Conservation (phyloP, 306 rosid species). For the Quercus robur region DNA sequence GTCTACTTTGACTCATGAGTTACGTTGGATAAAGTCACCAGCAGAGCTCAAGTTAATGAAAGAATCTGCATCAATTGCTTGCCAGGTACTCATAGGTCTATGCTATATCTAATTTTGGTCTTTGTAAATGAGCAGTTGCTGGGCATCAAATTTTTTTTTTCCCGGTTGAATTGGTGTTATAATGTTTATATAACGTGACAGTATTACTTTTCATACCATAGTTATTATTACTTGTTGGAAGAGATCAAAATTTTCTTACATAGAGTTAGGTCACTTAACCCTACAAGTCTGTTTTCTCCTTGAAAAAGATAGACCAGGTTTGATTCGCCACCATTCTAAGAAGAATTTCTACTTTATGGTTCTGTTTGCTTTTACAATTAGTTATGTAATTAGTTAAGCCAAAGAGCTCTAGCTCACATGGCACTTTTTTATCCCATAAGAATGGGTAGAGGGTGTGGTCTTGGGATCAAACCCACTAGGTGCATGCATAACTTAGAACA, state of each 20-base stretch:
- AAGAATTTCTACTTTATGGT: not conserved
- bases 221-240: not conserved
- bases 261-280: not conserved
- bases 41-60: constrained; percentile 87
- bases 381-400: not conserved
- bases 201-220: not conserved
- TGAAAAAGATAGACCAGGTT: not conserved
- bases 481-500: no score
- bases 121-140: not conserved
- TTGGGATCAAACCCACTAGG: no score
- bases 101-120: not conserved
- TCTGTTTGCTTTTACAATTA: not conserved
- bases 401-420: no score
- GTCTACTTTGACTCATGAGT: constrained; percentile 54
- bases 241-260: not conserved
- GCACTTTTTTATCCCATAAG: no score
- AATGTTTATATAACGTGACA: not conserved
- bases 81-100: constrained; percentile 62
- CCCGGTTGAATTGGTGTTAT: not conserved
- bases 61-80: constrained; percentile 87
- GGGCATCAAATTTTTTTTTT: not conserved
- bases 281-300: not conserved
- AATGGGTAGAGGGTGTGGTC: no score
- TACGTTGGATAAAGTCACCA: constrained; percentile 83
- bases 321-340: not conserved